phyloP scores from a whole-genome alignment of 1,284 basidiomycete species.

The Coniophora puteana region DNA sequence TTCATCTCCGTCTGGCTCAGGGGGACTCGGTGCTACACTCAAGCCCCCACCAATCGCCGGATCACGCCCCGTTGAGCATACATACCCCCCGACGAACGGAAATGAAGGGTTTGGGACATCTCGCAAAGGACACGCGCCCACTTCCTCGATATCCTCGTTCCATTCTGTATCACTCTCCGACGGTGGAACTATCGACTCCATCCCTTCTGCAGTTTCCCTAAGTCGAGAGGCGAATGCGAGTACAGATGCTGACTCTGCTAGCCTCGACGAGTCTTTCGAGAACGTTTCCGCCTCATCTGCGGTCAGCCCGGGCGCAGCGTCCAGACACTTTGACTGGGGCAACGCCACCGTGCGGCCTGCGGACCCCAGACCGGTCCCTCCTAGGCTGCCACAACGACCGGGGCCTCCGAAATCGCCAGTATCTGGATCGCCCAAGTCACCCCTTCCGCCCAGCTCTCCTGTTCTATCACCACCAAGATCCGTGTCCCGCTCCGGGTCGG shows the following conservation, averaged over 20 bases:
- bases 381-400: conserved; percentile 54
- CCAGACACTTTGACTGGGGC: conserved; percentile 42
- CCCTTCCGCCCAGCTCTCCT: conserved; percentile 28
- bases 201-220: conserved; percentile 39
- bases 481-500: conserved; percentile 25
- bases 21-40: conserved; percentile 14
- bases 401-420: conserved; percentile 13
- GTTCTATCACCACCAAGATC: conserved; percentile 24
- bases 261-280: conserved; percentile 69
- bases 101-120: conserved; percentile 26
- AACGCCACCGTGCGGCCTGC: conserved; percentile 27
- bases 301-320: conserved; percentile 39
- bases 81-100: conserved; percentile 49
- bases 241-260: conserved; percentile 47
- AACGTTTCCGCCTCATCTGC: conserved; percentile 50
- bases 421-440: conserved; percentile 15
- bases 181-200: conserved; percentile 39
- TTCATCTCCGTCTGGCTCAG: conserved; percentile 15
- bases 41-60: conserved; percentile 36
- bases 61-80: conserved; percentile 49
- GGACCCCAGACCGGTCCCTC: conserved; percentile 36
- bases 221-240: conserved; percentile 33
- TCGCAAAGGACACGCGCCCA: conserved; percentile 47
- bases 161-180: conserved; percentile 78
- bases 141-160: conserved; percentile 75